Base-by-base conservation (phyloP, 2,329 filamentous ascomycete genomes). In the Huntiella bhutanensis region DNA sequence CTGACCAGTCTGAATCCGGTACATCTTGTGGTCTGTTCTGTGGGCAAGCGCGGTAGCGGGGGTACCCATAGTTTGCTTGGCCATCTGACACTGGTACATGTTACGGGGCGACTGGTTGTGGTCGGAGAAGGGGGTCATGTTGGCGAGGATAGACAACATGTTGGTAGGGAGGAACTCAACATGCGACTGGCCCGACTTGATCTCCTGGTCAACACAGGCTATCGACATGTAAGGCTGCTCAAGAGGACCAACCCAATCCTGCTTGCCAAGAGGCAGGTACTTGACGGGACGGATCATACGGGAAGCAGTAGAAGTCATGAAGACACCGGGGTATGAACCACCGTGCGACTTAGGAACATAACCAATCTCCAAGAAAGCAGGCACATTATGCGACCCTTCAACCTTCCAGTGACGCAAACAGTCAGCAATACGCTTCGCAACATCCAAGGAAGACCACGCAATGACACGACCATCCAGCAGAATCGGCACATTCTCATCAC, bases 71-170 rank as follows among this genome's bases (percentile, higher is more conserved):
- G 88, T 87, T 66, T 98, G 91, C 62, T 98, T 98, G 66, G 85
- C 86, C 91, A 96, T 96, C 69, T 96, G 91, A 66, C 87, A 95
- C 60, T 93, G 84, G 60, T 96, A 98, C 88, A 96, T 96, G 64
- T 98, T 98, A 72, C 91, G 73, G 1, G 91, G 91, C 11, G 87
- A 95, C 62, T 98, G 91, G 64, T 98, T 98, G 66, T 94, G 94
- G 60, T 98, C 85, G 41, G 88, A 95, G 64, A 98, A 98, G 3
- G 91, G 91, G 0, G 91, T 98, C 80, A 95, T 93, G 64, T 96
- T 96, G 56, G 91, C 91, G 44, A 98, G 72, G 53, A 98, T 96
- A 5, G 88, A 96, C 19, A 98, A 75, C 53, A 98, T 96, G 62
- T 96, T 91, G 32, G 91, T 98, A 1, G 91, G 87, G 49, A 87